Percentiles rank a stretch among this genome's conserved stretches.
phyloP scores from a whole-genome alignment of 1,284 basidiomycete genomes.

The Amylostereum chailletii region DNA sequence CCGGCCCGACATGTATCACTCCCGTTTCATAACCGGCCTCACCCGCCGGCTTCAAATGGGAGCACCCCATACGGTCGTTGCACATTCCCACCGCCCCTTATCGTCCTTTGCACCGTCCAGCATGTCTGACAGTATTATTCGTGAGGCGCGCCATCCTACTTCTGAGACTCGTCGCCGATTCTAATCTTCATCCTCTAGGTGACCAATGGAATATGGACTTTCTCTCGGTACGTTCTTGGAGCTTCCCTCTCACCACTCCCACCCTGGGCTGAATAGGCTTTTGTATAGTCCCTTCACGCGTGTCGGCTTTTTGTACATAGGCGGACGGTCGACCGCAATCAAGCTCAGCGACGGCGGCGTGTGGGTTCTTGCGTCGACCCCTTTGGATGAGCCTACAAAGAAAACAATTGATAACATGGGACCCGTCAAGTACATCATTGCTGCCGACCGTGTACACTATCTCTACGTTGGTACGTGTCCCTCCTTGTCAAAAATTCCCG shows the following conservation, averaged over 20 bases:
- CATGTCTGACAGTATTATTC: slow-evolving; percentile 16
- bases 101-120: neutral
- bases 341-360: slow-evolving; percentile 58
- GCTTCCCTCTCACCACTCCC: neutral
- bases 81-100: no score
- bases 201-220: slow-evolving; percentile 13
- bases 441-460: slow-evolving; percentile 51
- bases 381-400: slow-evolving; percentile 63
- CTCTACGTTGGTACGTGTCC: slow-evolving; percentile 42
- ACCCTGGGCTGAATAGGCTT: neutral
- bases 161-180: neutral
- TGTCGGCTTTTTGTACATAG: slow-evolving; percentile 56
- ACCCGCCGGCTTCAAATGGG: no score
- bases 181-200: slow-evolving; percentile 5
- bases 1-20: no score
- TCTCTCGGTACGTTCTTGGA: slow-evolving; percentile 9
- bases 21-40: no score
- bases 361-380: slow-evolving; percentile 79
- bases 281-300: slow-evolving; percentile 49
- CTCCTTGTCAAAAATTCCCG: neutral
- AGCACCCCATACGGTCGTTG: no score
- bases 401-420: slow-evolving; percentile 62
- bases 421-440: slow-evolving; percentile 63
- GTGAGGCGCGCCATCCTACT: slow-evolving; percentile 8
- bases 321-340: slow-evolving; percentile 76